These are phyloP conservation scores for Fusarium phyllophilum DNA, from an alignment of 2,329 filamentous ascomycete species.

Conservation along the genomic window DNA sequence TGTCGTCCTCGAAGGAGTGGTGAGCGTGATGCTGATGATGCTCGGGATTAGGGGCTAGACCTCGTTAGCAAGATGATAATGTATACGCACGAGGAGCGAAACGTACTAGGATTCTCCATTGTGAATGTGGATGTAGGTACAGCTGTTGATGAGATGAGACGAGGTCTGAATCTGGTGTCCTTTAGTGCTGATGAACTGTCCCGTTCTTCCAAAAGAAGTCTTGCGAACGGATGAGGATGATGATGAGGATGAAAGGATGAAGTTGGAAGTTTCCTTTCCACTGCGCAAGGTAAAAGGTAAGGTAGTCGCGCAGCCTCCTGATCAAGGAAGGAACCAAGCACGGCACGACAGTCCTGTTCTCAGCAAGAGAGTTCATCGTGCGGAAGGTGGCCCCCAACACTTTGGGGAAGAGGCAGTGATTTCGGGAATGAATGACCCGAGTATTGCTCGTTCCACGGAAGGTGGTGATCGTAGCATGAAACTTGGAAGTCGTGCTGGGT, in stretches of 20 bases:
- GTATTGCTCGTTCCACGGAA: neutral
- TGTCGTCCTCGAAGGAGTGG: neutral
- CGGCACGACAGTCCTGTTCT: neutral
- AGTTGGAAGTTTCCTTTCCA: neutral
- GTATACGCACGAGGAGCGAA: neutral
- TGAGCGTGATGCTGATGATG: neutral
- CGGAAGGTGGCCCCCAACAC: neutral
- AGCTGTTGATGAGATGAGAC: neutral
- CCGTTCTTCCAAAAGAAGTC: neutral
- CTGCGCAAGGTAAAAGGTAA: no score
- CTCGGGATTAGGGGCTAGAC: slow-evolving; percentile 1
- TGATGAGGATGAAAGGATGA: slow-evolving; percentile 7
- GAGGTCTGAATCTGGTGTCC: neutral
- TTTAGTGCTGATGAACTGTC: neutral
- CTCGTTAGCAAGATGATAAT: neutral
- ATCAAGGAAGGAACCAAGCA: neutral
- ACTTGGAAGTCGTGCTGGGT: neutral
- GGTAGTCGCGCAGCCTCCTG: neutral
- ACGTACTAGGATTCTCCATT: slow-evolving; percentile 39
- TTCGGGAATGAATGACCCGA: neutral
- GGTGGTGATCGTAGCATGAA: no score
- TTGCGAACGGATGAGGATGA: neutral
- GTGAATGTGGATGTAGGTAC: neutral
- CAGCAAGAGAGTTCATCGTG: no score
- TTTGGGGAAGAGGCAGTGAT: neutral